A percentile compares a stretch with the other conserved stretches of the same genome.
Evolutionary conservation across 129 eudicot genomes (phyloP).

Genomic region (Sambucus nigra): DNA sequence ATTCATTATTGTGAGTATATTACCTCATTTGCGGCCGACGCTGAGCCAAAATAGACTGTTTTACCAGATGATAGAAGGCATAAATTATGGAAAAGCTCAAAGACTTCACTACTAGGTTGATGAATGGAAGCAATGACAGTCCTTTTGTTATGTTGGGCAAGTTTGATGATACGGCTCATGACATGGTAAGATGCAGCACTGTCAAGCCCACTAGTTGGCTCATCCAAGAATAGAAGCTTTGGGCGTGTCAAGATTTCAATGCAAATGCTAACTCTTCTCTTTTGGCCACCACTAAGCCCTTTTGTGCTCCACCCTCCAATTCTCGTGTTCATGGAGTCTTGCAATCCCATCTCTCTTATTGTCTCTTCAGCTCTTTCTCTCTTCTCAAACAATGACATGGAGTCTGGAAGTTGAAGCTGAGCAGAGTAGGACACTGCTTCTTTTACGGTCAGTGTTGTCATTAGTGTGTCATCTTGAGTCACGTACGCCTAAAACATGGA

Average conservation of each 20-base stretch:
- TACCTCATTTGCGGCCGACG: constrained; percentile 51
- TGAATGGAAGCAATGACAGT: constrained; percentile 71
- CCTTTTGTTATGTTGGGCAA: constrained; percentile 37
- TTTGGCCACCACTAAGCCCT: constrained; percentile 92
- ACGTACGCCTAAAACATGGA: constrained; percentile 55
- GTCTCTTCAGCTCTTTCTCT: constrained; percentile 55
- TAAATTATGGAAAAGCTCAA: constrained; percentile 64
- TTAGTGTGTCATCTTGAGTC: constrained; percentile 76
- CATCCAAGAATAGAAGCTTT: constrained; percentile 66
- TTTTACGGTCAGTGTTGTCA: constrained; percentile 62
- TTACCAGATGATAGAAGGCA: constrained; percentile 69
- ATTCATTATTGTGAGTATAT: too few species aligned
- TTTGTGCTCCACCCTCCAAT: constrained; percentile 82
- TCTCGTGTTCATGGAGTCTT: constrained; percentile 69
- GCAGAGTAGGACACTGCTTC: constrained; percentile 80
- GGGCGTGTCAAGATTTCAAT: constrained; percentile 71
- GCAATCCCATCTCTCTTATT: constrained; percentile 79
- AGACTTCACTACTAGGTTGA: constrained; percentile 77
- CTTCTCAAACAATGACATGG: constrained; percentile 59
- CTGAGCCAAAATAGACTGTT: constrained; percentile 56
- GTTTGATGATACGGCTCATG: constrained; percentile 60
- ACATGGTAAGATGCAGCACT: constrained; percentile 83
- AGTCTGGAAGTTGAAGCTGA: constrained; percentile 61
- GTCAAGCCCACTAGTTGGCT: constrained; percentile 90
- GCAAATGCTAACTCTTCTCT: constrained; percentile 84